phyloP scores from a whole-genome alignment of 352 stramenopile genomes.

The Phytophthora pluvialis region DNA sequence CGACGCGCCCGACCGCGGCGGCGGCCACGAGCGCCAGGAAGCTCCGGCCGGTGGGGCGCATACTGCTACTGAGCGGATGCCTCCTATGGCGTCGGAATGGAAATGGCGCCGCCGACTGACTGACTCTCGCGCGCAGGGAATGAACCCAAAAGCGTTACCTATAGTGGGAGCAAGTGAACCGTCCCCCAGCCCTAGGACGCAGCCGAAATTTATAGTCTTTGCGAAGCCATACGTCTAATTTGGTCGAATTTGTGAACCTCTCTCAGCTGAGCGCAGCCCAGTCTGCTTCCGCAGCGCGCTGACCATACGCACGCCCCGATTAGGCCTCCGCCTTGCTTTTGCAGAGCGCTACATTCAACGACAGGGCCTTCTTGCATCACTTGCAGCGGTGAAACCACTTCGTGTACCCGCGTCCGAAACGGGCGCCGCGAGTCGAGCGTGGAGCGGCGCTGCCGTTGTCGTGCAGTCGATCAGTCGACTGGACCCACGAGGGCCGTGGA shows the following conservation, averaged over 20 bases:
- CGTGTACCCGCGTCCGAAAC: slow-evolving; percentile 6
- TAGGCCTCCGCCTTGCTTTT: not conserved
- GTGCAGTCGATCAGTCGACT: slow-evolving; percentile 3
- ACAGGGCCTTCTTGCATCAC: not conserved
- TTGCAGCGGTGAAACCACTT: slow-evolving; percentile 17
- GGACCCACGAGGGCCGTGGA: slow-evolving; percentile 8
- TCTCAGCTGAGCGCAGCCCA: too few species aligned
- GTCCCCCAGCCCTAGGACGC: slow-evolving; percentile 12
- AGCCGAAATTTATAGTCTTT: slow-evolving; percentile 11
- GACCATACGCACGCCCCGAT: too few species aligned
- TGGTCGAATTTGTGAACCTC: not conserved
- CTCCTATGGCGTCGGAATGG: slow-evolving; percentile 30
- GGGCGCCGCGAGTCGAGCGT: not conserved
- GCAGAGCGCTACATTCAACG: not conserved
- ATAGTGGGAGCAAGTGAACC: slow-evolving; percentile 20
- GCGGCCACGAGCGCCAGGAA: slow-evolving; percentile 16
- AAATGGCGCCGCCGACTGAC: slow-evolving; percentile 27
- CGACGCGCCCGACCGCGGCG: not conserved
- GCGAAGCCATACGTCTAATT: not conserved
- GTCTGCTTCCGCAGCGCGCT: too few species aligned
- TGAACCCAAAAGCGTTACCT: slow-evolving; percentile 29
- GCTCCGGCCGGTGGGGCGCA: slow-evolving; percentile 25
- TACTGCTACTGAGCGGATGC: slow-evolving; percentile 5
- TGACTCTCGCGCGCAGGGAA: slow-evolving; percentile 42
- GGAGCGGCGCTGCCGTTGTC: not conserved